Evolutionary conservation across 2,329 filamentous ascomycete genomes (phyloP).

Genomic region (Colletotrichum destructivum): DNA sequence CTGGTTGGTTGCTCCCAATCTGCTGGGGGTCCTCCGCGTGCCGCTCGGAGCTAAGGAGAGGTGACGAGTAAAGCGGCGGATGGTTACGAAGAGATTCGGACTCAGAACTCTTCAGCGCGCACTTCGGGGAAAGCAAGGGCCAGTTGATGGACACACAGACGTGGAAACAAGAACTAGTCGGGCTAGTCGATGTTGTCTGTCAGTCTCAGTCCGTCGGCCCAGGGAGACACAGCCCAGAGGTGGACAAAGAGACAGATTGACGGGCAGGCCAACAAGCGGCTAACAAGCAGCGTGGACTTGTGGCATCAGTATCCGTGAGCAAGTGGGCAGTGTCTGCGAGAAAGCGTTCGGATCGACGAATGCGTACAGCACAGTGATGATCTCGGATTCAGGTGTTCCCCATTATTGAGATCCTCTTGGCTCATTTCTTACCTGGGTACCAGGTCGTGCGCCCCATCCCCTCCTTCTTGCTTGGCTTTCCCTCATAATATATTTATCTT

Average conservation of each 20-base stretch:
- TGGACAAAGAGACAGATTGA: slow-evolving; percentile 12
- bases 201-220: slow-evolving; percentile 20
- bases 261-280: slow-evolving; percentile 16
- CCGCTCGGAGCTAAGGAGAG: slow-evolving; percentile 5
- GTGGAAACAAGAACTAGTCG: background rate
- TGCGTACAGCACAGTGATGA: slow-evolving; percentile 25
- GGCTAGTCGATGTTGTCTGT: slow-evolving; percentile 3
- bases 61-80: slow-evolving; percentile 14
- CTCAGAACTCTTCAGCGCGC: slow-evolving; percentile 23
- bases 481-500: background rate
- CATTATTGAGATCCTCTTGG: background rate
- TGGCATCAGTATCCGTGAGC: slow-evolving; percentile 17
- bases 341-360: slow-evolving; percentile 26
- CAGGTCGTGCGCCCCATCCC: background rate
- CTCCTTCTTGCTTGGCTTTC: background rate
- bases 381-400: slow-evolving; percentile 4
- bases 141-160: slow-evolving; percentile 26
- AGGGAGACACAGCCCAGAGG: slow-evolving; percentile 1
- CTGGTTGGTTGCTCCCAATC: slow-evolving; percentile 1
- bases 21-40: slow-evolving; percentile 2
- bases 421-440: background rate
- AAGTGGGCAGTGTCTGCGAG: slow-evolving; percentile 27
- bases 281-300: background rate
- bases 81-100: slow-evolving; percentile 15
- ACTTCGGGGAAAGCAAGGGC: background rate